Base-by-base conservation (phyloP, 108 stramenopile genomes). In the Epithemia pelagica region DNA sequence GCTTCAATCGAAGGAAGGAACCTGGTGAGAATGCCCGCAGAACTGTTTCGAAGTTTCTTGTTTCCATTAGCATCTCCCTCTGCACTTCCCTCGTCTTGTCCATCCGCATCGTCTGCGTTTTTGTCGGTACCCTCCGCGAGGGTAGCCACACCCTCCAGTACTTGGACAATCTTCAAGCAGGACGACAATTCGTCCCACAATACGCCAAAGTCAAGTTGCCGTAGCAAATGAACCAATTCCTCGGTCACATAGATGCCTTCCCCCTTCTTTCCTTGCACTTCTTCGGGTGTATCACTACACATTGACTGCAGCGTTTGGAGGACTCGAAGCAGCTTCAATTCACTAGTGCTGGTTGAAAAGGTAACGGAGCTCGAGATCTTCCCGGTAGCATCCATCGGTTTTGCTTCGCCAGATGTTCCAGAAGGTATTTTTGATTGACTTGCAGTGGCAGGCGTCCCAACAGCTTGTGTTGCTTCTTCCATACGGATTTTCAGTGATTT, bases 1-100 rank as follows among this genome's bases (percentile, higher is more conserved):
- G 88, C 81, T 75, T 98, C 96, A 62, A 98, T 87, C 0, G 92
- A 78, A 0, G 97, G 97, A 71, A 98, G 83, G 72, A 98, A 96
- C 59, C 95, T 72, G 5, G 91, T 89, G 28, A 97, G 74, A 28
- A 96, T 63, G 28, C 92, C 93, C 30, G 91, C 91, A 28, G 92
- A 79, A 61, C 86, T 86, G 64, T 86, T 94, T 57, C 93, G 88
- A 22, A 91, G 84, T 71, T 94, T 91, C 65, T 89, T 90, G 27
- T 70, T 65, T 10, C 53, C 66, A 23, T 81, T 66, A 24, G 54
- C 75, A 60, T 59, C 66, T n/a, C 62, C 74, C 26, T 77, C 70
- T 27, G 61, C 62, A 18, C 58, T 68, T n/a, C 60, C 76, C 32
- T 69, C 80, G 30, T 82, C 69, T 21, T 30, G 59, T 21, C 68